Evolutionary conservation across 805 yeast species (phyloP).

Genomic region (Candida coleopterorum): DNA sequence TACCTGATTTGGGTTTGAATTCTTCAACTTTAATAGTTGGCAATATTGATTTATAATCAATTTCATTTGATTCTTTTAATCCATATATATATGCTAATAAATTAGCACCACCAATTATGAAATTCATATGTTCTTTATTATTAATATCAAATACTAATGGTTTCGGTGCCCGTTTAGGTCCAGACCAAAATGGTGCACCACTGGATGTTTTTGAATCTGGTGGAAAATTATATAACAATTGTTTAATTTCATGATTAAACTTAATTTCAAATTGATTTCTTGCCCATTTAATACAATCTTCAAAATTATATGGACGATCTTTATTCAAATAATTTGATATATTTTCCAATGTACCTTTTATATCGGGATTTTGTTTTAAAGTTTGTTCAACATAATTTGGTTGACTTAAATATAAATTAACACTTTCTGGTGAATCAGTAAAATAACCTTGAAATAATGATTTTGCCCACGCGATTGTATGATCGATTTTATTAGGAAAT

Average conservation of each 20-base stretch:
- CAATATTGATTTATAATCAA: conserved; percentile 53
- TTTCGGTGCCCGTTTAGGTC: conserved; percentile 93
- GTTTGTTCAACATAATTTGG: conserved; percentile 90
- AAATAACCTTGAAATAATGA: conserved; percentile 89
- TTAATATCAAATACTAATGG: conserved; percentile 75
- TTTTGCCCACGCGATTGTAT: conserved; percentile 99
- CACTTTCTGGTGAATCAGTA: conserved; percentile 88
- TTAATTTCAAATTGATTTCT: conserved; percentile 82
- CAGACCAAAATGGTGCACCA: conserved; percentile 97
- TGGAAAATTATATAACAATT: conserved; percentile 91
- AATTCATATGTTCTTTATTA: conserved; percentile 74
- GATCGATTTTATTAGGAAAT: conserved; percentile 97
- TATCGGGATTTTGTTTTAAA: conserved; percentile 88
- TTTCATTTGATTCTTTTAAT: conserved; percentile 66
- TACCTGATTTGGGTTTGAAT: conserved; percentile 69
- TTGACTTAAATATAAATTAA: conserved; percentile 83
- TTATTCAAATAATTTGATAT: conserved; percentile 68
- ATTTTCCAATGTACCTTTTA: conserved; percentile 79
- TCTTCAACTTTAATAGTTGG: conserved; percentile 39
- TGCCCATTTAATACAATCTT: conserved; percentile 95
- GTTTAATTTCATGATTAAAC: conserved; percentile 81
- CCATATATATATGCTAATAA: conserved; percentile 89
- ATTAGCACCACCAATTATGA: conserved; percentile 85
- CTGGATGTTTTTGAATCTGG: conserved; percentile 83
- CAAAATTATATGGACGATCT: conserved; percentile 80